Evolutionary conservation across 805 yeast species (phyloP).

Genomic region (Ogataea henricii): DNA sequence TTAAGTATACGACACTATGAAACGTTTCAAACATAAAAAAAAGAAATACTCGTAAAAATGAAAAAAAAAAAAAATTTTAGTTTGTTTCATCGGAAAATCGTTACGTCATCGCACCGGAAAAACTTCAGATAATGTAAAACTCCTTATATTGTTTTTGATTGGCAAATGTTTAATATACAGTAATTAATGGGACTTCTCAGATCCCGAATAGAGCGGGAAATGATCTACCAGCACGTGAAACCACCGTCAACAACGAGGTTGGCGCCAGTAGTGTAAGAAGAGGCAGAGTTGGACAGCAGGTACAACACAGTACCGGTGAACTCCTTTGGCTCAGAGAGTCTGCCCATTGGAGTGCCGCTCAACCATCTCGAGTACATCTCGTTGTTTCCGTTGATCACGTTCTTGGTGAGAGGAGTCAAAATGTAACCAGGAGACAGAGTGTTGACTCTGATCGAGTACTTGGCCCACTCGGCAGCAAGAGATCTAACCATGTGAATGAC

Average conservation of each 20-base stretch:
- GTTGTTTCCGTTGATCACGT: constrained; percentile 60
- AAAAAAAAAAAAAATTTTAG: no score
- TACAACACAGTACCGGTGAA: constrained; percentile 76
- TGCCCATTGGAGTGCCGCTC: constrained; percentile 67
- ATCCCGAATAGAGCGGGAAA: no score
- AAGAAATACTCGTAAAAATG: neutral
- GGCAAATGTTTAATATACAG: neutral
- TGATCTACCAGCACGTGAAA: constrained; percentile 71
- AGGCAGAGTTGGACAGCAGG: constrained; percentile 69
- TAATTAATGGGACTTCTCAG: no score
- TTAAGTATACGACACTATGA: no score
- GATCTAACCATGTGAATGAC: constrained; percentile 78
- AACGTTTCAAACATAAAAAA: no score
- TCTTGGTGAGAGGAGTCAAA: constrained; percentile 74
- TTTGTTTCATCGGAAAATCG: neutral
- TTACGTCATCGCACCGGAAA: neutral
- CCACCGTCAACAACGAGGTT: constrained; percentile 86
- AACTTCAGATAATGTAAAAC: neutral
- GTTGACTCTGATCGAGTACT: constrained; percentile 72
- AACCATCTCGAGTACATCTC: constrained; percentile 73
- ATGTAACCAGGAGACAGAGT: constrained; percentile 81
- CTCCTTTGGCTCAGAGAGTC: constrained; percentile 86
- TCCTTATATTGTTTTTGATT: neutral
- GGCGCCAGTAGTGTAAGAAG: constrained; percentile 82
- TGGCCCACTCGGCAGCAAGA: constrained; percentile 82